phyloP scores from a whole-genome alignment of 345 rosid species.

The Citrus glauca region DNA sequence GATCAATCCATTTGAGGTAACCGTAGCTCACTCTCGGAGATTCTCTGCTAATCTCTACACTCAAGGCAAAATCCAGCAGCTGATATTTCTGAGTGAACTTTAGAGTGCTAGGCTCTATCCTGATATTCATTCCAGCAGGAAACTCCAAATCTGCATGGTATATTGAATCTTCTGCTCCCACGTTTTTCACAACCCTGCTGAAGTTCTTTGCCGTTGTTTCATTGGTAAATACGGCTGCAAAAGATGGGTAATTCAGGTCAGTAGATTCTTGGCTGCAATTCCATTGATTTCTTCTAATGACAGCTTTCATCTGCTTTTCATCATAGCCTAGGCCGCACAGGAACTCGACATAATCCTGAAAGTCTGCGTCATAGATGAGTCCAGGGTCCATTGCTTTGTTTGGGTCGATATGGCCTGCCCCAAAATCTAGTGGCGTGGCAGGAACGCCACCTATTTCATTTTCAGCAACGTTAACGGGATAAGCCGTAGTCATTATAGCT shows the following conservation, averaged over 20 bases:
- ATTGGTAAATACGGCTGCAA: constrained; percentile 24
- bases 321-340: constrained; percentile 33
- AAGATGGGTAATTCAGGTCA: constrained; percentile 38
- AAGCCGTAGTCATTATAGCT: constrained; percentile 49
- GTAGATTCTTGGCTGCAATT: constrained; percentile 21
- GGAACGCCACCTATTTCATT: constrained; percentile 10
- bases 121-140: constrained; percentile 16
- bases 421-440: constrained; percentile 44
- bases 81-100: constrained; percentile 13
- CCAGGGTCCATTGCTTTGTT: constrained; percentile 48
- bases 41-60: constrained; percentile 10
- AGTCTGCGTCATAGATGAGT: constrained; percentile 32
- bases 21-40: constrained; percentile 14
- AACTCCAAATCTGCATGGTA: constrained; percentile 11
- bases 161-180: constrained; percentile 24
- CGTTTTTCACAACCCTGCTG: constrained; percentile 25
- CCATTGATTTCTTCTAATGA: constrained; percentile 30
- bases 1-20: constrained; percentile 40
- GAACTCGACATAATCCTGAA: constrained; percentile 38
- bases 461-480: constrained; percentile 23
- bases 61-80: constrained; percentile 9
- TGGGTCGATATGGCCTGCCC: constrained; percentile 38
- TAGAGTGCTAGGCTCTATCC: constrained; percentile 18
- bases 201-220: constrained; percentile 19
- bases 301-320: constrained; percentile 30